A percentile compares a stretch with the other conserved stretches of the same genome.
Evolutionary conservation across 1,284 basidiomycete species (phyloP).

Genomic region (Leccinum fuscescens): DNA sequence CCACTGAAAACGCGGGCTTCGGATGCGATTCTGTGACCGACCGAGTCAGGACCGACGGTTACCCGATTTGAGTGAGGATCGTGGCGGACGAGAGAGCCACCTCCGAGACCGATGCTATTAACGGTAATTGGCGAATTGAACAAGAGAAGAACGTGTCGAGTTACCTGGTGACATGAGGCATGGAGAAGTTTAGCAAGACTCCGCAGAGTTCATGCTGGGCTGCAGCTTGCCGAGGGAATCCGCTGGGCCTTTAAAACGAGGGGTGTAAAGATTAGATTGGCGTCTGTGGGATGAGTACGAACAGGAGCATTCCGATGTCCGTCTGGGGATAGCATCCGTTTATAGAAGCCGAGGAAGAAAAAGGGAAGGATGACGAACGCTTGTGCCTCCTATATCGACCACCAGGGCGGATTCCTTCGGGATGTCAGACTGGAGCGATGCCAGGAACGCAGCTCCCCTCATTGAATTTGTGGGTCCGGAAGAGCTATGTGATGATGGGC

Average conservation of each 20-base stretch:
- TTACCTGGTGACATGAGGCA: slow-evolving; percentile 41
- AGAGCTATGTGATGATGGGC: slow-evolving; percentile 31
- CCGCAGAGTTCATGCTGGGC: slow-evolving; percentile 43
- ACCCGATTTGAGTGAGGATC: slow-evolving; percentile 33
- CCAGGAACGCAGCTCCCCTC: slow-evolving; percentile 59
- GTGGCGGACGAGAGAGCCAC: slow-evolving; percentile 48
- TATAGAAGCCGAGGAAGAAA: slow-evolving; percentile 16
- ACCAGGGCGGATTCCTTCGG: slow-evolving; percentile 47
- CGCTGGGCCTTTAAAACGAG: slow-evolving; percentile 25
- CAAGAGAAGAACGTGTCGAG: slow-evolving; percentile 3
- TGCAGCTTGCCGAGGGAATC: slow-evolving; percentile 52
- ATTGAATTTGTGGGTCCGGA: slow-evolving; percentile 67
- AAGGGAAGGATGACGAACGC: slow-evolving; percentile 35
- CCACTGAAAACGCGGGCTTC: slow-evolving; percentile 55
- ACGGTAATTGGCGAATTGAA: slow-evolving; percentile 4
- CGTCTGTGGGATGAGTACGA: slow-evolving; percentile 13
- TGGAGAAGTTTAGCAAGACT: slow-evolving; percentile 36
- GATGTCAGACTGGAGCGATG: slow-evolving; percentile 38
- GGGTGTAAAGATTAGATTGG: slow-evolving; percentile 14
- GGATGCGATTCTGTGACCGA: slow-evolving; percentile 50
- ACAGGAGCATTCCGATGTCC: slow-evolving; percentile 37
- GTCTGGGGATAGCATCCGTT: slow-evolving; percentile 26
- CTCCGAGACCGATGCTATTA: slow-evolving; percentile 50
- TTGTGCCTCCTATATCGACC: slow-evolving; percentile 57
- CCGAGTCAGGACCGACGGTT: slow-evolving; percentile 58